A percentile compares a stretch with the other conserved stretches of the same genome.
phyloP scores from a whole-genome alignment of 176 grass and related monocot genomes.

The Secale cereale region DNA sequence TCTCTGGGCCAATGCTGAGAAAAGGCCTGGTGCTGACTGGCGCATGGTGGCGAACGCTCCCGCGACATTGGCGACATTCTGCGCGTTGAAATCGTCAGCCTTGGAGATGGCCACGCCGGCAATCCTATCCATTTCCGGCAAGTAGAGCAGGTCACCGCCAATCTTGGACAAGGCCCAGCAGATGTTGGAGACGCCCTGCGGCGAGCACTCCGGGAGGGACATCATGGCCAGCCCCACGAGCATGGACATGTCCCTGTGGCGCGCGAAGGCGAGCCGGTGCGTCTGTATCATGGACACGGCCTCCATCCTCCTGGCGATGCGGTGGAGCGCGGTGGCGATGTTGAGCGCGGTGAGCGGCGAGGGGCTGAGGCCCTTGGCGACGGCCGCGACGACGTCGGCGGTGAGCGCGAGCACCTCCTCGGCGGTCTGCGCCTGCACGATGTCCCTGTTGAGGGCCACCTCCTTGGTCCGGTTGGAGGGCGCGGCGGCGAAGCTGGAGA shows the following conservation, averaged over 20 bases:
- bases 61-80: slow-evolving; percentile 82
- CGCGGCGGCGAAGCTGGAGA: slow-evolving; percentile 67
- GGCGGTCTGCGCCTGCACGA: slow-evolving; percentile 66
- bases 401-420: slow-evolving; percentile 73
- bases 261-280: slow-evolving; percentile 61
- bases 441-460: slow-evolving; percentile 70
- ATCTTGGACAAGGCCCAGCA: slow-evolving; percentile 97
- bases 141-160: slow-evolving; percentile 73
- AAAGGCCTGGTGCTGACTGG: slow-evolving; percentile 67
- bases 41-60: slow-evolving; percentile 89
- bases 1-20: slow-evolving; percentile 43
- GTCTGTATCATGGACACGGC: slow-evolving; percentile 64
- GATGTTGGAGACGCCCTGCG: slow-evolving; percentile 85
- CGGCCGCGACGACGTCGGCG: slow-evolving; percentile 42
- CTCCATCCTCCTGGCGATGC: slow-evolving; percentile 98
- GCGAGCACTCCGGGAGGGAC: slow-evolving; percentile 69
- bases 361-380: slow-evolving; percentile 81
- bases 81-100: slow-evolving; percentile 67
- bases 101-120: slow-evolving; percentile 68
- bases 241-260: slow-evolving; percentile 90
- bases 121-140: slow-evolving; percentile 86
- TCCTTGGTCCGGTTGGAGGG: slow-evolving; percentile 81
- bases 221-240: slow-evolving; percentile 83
- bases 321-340: slow-evolving; percentile 87
- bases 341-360: slow-evolving; percentile 82